These are phyloP conservation scores for Podospora pseudopauciseta DNA, from an alignment of 495 filamentous ascomycete species.

Conservation along the genomic window DNA sequence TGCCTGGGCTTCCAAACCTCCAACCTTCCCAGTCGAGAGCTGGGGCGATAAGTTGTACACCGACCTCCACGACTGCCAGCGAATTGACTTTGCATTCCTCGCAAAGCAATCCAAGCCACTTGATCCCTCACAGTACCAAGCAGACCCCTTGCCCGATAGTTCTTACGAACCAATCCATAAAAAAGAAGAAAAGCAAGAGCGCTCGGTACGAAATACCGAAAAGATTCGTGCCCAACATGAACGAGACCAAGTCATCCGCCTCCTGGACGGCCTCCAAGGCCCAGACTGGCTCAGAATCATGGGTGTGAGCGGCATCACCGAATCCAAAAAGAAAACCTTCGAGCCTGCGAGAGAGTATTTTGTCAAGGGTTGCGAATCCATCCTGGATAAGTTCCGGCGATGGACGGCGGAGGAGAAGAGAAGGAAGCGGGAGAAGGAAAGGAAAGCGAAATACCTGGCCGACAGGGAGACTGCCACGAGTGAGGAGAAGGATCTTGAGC, in stretches of 20 bases:
- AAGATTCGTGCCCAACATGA: slow-evolving; percentile 90
- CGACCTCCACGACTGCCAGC: slow-evolving; percentile 50
- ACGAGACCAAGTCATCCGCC: slow-evolving; percentile 76
- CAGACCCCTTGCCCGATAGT: slow-evolving; percentile 68
- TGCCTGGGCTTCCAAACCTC: slow-evolving; percentile 16
- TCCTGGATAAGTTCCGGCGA: slow-evolving; percentile 78
- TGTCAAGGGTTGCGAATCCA: slow-evolving; percentile 69
- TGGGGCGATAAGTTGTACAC: slow-evolving; percentile 46
- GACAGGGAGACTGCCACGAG: slow-evolving; percentile 25
- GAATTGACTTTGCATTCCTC: slow-evolving; percentile 55
- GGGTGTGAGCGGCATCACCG: slow-evolving; percentile 84
- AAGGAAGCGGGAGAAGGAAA: slow-evolving; percentile 65
- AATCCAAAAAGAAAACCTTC: slow-evolving; percentile 75
- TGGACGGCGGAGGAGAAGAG: slow-evolving; percentile 92
- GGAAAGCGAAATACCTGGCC: slow-evolving; percentile 33
- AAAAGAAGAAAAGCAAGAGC: slow-evolving; percentile 81
- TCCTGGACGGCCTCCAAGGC: slow-evolving; percentile 83
- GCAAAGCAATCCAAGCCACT: slow-evolving; percentile 22
- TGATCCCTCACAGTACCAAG: slow-evolving; percentile 22
- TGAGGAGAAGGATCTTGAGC: slow-evolving; percentile 19
- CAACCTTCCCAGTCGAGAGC: slow-evolving; percentile 40
- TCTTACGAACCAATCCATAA: slow-evolving; percentile 67
- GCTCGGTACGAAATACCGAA: slow-evolving; percentile 88
- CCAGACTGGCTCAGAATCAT: slow-evolving; percentile 90
- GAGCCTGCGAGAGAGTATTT: slow-evolving; percentile 83